Conservation (phyloP, 106 monocot genomes). For the Dioscorea dumetorum region DNA sequence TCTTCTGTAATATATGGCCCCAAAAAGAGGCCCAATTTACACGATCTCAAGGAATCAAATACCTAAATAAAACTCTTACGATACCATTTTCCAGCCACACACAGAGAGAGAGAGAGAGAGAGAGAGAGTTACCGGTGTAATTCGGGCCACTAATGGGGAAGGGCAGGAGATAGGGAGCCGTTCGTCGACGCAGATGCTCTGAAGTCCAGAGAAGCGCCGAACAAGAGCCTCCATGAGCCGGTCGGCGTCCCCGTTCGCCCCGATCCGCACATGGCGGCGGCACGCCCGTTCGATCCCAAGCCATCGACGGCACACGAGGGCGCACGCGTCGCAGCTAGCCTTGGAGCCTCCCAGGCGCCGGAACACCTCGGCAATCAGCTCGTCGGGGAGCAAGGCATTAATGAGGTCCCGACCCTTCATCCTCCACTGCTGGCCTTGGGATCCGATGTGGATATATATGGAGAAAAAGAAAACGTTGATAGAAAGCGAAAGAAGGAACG, state of each 20-base stretch:
- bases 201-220: slow-evolving; percentile 38
- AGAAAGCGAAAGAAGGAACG: too few relatives aligned
- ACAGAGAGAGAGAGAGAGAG: too few relatives aligned
- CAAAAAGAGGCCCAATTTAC: too few relatives aligned
- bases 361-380: slow-evolving; percentile 22
- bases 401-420: slow-evolving; percentile 16
- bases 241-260: slow-evolving; percentile 46
- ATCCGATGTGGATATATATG: too few relatives aligned
- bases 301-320: slow-evolving; percentile 63
- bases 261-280: slow-evolving; percentile 51
- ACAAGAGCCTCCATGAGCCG: slow-evolving; percentile 23
- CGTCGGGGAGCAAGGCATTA: slow-evolving; percentile 27
- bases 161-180: slow-evolving; percentile 32
- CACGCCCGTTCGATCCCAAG: slow-evolving; percentile 44
- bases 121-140: too few relatives aligned
- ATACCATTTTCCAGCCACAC: too few relatives aligned
- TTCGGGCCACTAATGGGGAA: background rate
- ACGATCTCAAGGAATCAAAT: too few relatives aligned
- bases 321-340: slow-evolving; percentile 28
- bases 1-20: too few relatives aligned
- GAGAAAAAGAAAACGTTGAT: too few relatives aligned
- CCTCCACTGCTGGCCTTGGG: background rate
- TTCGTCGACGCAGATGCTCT: slow-evolving; percentile 61
- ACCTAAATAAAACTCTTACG: too few relatives aligned
- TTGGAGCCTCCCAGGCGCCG: slow-evolving; percentile 20